Evolutionary conservation across 2,329 filamentous ascomycete genomes (phyloP).

Genomic region (Zymoseptoria tritici): DNA sequence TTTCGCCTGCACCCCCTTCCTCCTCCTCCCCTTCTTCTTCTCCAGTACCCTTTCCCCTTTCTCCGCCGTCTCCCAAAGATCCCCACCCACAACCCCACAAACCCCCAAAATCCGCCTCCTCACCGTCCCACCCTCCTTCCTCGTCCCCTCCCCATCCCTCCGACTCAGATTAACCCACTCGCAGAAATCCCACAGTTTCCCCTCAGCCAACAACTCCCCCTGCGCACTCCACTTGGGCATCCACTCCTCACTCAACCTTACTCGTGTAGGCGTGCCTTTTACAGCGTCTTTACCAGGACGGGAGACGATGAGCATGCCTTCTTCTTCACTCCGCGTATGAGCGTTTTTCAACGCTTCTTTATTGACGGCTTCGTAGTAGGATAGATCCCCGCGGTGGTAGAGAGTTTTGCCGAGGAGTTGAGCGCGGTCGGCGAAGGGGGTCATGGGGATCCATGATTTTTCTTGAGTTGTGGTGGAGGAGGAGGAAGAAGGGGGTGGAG

Average conservation of each 20-base stretch:
- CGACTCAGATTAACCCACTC: slow-evolving; percentile 76
- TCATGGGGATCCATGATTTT: slow-evolving; percentile 61
- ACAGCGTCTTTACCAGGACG: slow-evolving; percentile 44
- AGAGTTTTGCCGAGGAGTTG: slow-evolving; percentile 82
- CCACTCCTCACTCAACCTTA: slow-evolving; percentile 53
- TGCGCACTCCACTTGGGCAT: slow-evolving; percentile 56
- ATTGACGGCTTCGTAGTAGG: slow-evolving; percentile 97
- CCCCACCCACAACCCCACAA: slow-evolving; percentile 63
- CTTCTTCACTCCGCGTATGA: slow-evolving; percentile 79
- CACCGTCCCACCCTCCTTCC: slow-evolving; percentile 94
- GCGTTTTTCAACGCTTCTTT: slow-evolving; percentile 96
- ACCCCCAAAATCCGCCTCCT: slow-evolving; percentile 71
- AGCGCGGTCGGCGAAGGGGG: slow-evolving; percentile 58
- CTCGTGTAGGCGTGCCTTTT: slow-evolving; percentile 51
- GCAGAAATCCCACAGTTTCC: slow-evolving; percentile 83
- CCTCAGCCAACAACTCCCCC: slow-evolving; percentile 61
- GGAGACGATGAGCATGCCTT: slow-evolving; percentile 73
- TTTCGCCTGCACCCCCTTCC: slow-evolving; percentile 28
- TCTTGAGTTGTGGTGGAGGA: slow-evolving; percentile 15
- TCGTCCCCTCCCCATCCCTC: slow-evolving; percentile 48
- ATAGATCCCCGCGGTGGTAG: slow-evolving; percentile 94
- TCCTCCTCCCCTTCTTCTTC: slow-evolving; percentile 30
- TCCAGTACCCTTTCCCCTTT: slow-evolving; percentile 29
- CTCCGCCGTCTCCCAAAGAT: slow-evolving; percentile 54
- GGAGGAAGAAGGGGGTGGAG: slow-evolving; percentile 50